Base-by-base conservation (phyloP, 345 rosid genomes). In the Hibiscus syriacus region DNA sequence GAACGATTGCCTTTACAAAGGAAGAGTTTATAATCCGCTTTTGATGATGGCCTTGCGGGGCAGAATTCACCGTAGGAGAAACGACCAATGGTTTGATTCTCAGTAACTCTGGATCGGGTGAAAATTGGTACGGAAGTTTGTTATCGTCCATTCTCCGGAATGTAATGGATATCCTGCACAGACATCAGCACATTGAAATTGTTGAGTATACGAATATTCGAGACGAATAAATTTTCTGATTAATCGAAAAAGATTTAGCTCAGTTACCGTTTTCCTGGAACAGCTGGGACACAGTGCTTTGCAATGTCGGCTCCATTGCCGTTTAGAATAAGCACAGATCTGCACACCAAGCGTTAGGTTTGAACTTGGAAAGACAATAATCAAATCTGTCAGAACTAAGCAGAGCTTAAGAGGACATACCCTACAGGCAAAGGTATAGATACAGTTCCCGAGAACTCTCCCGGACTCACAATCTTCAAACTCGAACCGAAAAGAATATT, bases 251-350 rank as follows among this genome's bases (percentile, higher is more conserved):
- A 38, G 60, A 25, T 16, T 3, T 4, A 38, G 5, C 9, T 60
- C 2, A 2, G 1, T 43, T 66, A 80, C 89, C 92, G 77, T 70
- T 74, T 85, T 2, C 81, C 77, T 5, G 87, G 85, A 64, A 83
- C 92, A 6, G 80, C 85, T 13, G 90, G 92, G 63, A 85, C 81
- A 73, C 92, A 87, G 25, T 85, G 92, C 81, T 82, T 83, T 34
- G 90, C 88, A 14, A 87, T 43, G 64, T 85, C 88, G 16, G 92
- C 90, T 56, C 83, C 89, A 64, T 87, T 85, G 34, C 92, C 90
- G 25, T 77, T 85, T 48, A 87, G 72, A 63, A 87, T 74, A 17
- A 85, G 77, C 72, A 87, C 92, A 12, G 87, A 87, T 55, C 87
- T 87, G 89, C 48, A 75, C 2, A 2, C 9, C 19, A 54, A 50